Percentiles rank a stretch among this genome's conserved stretches.
These are phyloP conservation scores for Lactifluus pinguis DNA, from an alignment of 768 basidiomycete species.

Conservation along the genomic window DNA sequence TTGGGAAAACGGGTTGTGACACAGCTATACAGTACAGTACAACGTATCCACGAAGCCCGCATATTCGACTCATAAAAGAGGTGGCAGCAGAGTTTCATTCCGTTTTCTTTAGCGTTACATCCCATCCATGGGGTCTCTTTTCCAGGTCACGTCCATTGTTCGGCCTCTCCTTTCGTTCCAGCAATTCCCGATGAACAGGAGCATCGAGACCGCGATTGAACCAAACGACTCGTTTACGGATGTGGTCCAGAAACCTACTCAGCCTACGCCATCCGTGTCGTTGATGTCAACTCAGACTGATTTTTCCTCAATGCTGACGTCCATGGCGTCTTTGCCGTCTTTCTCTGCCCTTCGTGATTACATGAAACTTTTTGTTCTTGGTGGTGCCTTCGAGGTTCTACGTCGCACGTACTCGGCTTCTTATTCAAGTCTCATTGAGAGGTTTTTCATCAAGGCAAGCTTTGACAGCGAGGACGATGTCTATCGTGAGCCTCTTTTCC, in stretches of 20 bases:
- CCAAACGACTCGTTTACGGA: background rate
- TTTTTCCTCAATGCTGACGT: constrained; percentile 31
- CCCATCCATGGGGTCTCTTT: background rate
- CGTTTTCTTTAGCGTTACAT: no score
- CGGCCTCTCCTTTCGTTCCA: background rate
- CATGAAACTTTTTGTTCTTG: constrained; percentile 53
- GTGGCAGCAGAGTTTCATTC: no score
- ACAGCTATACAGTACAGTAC: no score
- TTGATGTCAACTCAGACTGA: constrained; percentile 17
- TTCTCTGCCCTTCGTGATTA: constrained; percentile 52
- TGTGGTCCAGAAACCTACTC: background rate
- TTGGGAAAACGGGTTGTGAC: no score
- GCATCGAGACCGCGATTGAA: background rate
- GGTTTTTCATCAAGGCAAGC: constrained; percentile 53
- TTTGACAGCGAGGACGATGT: constrained; percentile 52
- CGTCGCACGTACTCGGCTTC: constrained; percentile 37
- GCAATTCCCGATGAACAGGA: background rate
- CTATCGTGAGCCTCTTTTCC: constrained; percentile 36
- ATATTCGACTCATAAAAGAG: no score
- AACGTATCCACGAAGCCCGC: no score
- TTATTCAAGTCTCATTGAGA: constrained; percentile 38
- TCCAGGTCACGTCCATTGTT: background rate
- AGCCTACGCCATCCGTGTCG: background rate
- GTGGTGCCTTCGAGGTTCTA: constrained; percentile 49
- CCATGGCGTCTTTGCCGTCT: constrained; percentile 34